A percentile compares a stretch with the other conserved stretches of the same genome.
phyloP scores from a whole-genome alignment of 441 rosid species.

The Croton setiger region DNA sequence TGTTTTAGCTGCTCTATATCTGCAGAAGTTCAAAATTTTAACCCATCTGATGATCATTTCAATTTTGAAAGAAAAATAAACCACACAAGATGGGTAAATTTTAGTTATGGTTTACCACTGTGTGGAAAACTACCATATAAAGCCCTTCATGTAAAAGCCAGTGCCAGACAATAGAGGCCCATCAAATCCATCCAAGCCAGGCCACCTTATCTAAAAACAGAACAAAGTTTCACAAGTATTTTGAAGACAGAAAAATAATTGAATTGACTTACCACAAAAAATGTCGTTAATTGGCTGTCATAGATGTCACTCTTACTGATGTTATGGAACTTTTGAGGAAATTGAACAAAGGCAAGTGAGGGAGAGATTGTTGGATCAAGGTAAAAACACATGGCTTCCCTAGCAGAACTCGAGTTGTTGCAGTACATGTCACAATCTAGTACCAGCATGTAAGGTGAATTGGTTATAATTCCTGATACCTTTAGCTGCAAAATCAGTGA shows the following conservation, averaged over 20 bases:
- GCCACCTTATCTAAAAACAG: constrained; percentile 29
- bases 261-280: constrained; percentile 14
- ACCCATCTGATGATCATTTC: not conserved
- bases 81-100: too few relatives aligned
- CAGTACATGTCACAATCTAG: constrained; percentile 46
- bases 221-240: not conserved
- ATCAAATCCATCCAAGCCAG: constrained; percentile 38
- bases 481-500: constrained; percentile 30
- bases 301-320: constrained; percentile 41
- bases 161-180: constrained; percentile 42
- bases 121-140: not conserved
- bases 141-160: constrained; percentile 35
- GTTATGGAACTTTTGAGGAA: constrained; percentile 45
- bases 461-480: constrained; percentile 38
- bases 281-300: constrained; percentile 24
- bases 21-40: not conserved
- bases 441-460: constrained; percentile 35
- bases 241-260: not conserved
- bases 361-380: constrained; percentile 28
- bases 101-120: too few relatives aligned
- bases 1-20: constrained; percentile 28
- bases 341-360: too few relatives aligned
- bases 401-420: constrained; percentile 40
- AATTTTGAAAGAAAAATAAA: too few relatives aligned
- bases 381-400: constrained; percentile 45